Evolutionary conservation across 2,329 filamentous ascomycete species (phyloP).

Genomic region (Grosmannia huntii): DNA sequence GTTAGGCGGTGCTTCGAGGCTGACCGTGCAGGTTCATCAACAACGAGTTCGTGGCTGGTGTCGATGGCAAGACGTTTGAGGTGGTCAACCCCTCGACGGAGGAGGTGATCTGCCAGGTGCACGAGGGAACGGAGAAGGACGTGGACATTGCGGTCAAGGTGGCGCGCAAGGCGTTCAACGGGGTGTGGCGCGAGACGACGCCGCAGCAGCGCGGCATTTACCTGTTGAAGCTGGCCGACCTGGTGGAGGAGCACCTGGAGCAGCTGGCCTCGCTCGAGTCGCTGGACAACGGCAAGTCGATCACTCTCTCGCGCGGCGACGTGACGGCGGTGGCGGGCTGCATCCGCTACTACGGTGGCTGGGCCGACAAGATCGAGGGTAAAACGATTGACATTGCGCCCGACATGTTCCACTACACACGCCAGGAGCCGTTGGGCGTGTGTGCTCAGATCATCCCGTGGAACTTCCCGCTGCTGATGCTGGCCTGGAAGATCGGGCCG

Average conservation of each 20-base stretch:
- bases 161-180: constrained; percentile 76
- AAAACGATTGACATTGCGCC: constrained; percentile 71
- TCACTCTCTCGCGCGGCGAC: constrained; percentile 64
- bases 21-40: constrained; percentile 60
- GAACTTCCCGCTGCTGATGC: constrained; percentile 79
- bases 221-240: constrained; percentile 64
- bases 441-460: constrained; percentile 83
- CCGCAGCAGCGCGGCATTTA: constrained; percentile 58
- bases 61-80: constrained; percentile 83
- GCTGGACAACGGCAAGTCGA: constrained; percentile 78
- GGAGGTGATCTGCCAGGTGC: constrained; percentile 69
- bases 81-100: constrained; percentile 82
- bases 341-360: constrained; percentile 80
- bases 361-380: constrained; percentile 84
- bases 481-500: constrained; percentile 69
- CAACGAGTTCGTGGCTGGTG: constrained; percentile 75
- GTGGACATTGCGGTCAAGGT: constrained; percentile 68
- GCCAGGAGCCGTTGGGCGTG: constrained; percentile 66
- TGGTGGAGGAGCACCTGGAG: constrained; percentile 67
- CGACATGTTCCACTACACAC: constrained; percentile 74
- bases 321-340: constrained; percentile 53
- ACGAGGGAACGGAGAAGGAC: constrained; percentile 82
- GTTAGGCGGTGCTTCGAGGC: background rate
- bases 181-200: constrained; percentile 52
- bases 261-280: constrained; percentile 72